phyloP scores from a whole-genome alignment of 768 basidiomycete species.

The Rhodotorula paludigena region DNA sequence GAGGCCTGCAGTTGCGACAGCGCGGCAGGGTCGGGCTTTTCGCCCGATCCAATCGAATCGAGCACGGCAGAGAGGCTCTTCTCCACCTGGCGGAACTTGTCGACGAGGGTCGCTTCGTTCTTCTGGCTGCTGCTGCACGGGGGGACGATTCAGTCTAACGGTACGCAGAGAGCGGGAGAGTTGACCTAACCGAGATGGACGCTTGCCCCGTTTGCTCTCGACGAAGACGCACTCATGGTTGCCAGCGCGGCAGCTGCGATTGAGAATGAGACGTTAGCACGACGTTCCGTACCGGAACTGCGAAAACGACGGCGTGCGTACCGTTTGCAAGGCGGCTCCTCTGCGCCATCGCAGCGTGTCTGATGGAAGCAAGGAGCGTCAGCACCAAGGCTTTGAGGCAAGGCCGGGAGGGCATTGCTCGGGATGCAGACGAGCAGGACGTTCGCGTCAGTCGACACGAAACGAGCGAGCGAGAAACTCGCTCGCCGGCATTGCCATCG shows the following conservation, averaged over 20 bases:
- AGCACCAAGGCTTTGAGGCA: too few species aligned
- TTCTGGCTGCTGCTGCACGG: constrained; percentile 12
- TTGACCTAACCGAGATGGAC: constrained; percentile 9
- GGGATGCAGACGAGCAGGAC: too few species aligned
- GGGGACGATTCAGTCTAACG: background rate
- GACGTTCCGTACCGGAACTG: too few species aligned
- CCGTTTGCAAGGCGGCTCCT: constrained; percentile 29
- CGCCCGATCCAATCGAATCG: constrained; percentile 27
- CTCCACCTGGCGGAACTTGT: constrained; percentile 24
- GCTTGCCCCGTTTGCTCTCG: constrained; percentile 31
- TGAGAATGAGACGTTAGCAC: too few species aligned
- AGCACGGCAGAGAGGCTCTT: constrained; percentile 19
- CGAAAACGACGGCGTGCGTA: background rate
- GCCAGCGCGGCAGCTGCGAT: constrained; percentile 1
- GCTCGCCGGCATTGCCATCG: too few species aligned
- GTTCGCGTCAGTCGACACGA: too few species aligned
- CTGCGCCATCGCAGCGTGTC: constrained; percentile 30
- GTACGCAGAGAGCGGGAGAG: background rate
- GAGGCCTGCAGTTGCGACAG: constrained; percentile 21
- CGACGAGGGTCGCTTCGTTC: constrained; percentile 6
- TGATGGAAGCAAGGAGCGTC: background rate
- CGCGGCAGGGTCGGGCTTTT: constrained; percentile 6
- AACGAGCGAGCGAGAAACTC: too few species aligned
- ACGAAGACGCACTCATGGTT: constrained; percentile 30
- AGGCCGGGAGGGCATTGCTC: too few species aligned